Evolutionary conservation across 257 asterid species (phyloP).

Genomic region (Ligustrum vulgare): DNA sequence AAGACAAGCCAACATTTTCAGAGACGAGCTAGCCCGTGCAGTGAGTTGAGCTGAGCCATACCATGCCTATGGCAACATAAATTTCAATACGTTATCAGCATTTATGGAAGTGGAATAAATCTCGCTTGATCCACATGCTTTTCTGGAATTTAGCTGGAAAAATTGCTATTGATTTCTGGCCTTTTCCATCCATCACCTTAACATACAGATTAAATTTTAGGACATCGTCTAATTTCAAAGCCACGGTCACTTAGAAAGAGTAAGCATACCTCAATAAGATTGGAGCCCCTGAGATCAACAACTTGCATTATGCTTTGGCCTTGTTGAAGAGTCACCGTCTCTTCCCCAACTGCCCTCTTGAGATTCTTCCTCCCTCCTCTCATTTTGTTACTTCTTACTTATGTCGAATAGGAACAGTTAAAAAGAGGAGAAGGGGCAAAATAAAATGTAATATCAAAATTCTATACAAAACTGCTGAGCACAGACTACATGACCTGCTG

Average conservation of each 20-base stretch:
- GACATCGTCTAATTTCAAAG: conserved; percentile 3
- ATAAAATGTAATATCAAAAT: neutral
- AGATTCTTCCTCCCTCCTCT: conserved; percentile 87
- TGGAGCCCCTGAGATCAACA: conserved; percentile 73
- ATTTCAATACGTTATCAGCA: neutral
- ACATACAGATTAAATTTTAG: neutral
- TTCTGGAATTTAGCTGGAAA: conserved; percentile 93
- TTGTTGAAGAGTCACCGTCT: conserved; percentile 41
- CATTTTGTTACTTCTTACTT: conserved; percentile 36
- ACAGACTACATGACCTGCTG: neutral
- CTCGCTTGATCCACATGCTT: conserved; percentile 94
- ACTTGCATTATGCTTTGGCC: conserved; percentile 84
- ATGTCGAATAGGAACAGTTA: conserved; percentile 2
- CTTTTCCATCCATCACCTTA: conserved; percentile 77
- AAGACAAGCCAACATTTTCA: too few species aligned
- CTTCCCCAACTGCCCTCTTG: conserved; percentile 66
- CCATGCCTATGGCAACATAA: neutral
- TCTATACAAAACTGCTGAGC: neutral
- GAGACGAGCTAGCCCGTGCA: neutral
- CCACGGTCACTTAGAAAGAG: neutral
- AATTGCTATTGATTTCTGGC: conserved; percentile 59
- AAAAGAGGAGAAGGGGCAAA: neutral
- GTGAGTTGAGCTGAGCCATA: neutral
- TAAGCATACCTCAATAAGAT: conserved; percentile 62
- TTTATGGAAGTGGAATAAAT: conserved; percentile 28